Conservation (phyloP, 208 protist genomes). For the Acanthamoeba rhysodes region DNA sequence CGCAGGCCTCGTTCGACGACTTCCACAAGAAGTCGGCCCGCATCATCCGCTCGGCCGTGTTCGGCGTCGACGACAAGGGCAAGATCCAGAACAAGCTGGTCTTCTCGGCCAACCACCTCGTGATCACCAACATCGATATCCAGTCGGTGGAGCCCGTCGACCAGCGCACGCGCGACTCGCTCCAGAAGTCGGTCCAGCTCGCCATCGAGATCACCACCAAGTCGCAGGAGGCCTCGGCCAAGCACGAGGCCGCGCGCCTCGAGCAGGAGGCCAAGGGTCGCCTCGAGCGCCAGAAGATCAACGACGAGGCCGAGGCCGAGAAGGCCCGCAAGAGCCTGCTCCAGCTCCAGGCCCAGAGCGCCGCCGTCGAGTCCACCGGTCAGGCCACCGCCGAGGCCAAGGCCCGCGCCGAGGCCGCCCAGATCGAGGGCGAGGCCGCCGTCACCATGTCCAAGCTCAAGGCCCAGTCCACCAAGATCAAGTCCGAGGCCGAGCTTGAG, state of each 20-base stretch:
- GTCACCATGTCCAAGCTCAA: conserved; percentile 92
- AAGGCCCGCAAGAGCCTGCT: conserved; percentile 92
- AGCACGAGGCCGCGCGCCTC: conserved; percentile 93
- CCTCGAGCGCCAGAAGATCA: conserved; percentile 96
- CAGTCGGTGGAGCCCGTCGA: conserved; percentile 96
- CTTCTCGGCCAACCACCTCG: conserved; percentile 94
- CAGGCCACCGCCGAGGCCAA: conserved; percentile 94
- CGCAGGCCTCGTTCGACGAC: conserved; percentile 95
- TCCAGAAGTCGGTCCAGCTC: conserved; percentile 98
- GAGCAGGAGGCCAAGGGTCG: conserved; percentile 95
- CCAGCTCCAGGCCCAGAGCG: conserved; percentile 92
- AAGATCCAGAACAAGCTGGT: conserved; percentile 89
- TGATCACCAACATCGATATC: conserved; percentile 97
- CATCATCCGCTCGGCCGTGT: conserved; percentile 97
- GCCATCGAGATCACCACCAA: conserved; percentile 99
- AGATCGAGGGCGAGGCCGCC: conserved; percentile 93
- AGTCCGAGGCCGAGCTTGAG: conserved; percentile 88
- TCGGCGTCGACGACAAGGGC: conserved; percentile 92
- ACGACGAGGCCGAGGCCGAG: conserved; percentile 95
- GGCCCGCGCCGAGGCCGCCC: conserved; percentile 92
- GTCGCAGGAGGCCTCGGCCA: conserved; percentile 95
- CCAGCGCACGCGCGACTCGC: conserved; percentile 94
- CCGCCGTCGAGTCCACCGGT: conserved; percentile 93
- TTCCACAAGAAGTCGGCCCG: conserved; percentile 97
- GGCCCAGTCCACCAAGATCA: conserved; percentile 92